Evolutionary conservation across 2,329 filamentous ascomycete species (phyloP), one percentile per base, ranked within the genome.

Genomic region (Fusarium chlamydosporum): DNA sequence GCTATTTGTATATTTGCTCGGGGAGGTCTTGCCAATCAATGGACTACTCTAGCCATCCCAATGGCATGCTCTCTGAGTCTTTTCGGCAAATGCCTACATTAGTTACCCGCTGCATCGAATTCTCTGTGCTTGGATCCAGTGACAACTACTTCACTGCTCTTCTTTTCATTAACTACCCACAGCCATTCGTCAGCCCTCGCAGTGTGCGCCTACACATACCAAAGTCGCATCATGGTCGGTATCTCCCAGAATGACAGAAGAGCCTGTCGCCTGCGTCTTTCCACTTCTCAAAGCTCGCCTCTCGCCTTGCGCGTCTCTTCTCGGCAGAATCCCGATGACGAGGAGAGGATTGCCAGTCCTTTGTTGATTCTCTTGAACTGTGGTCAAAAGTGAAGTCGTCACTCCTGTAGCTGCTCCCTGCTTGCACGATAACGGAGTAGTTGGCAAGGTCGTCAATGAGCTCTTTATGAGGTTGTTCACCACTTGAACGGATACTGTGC

Each of bases 221-320:
- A 16, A 31, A n/a, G 23, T 29, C 16, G 23, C 20, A 43, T 64
- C 58, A 63, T 59, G 52, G 46, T 29, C 61, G 55, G 13, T 33
- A 56, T 45, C 58, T 70, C 15, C 46, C 56, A 45, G 72, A 59
- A 26, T 61, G 54, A 34, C 61, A 60, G 51, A 74, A 73, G 27
- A 72, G 56, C 35, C 46, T 73, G 23, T 74, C 72, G 11, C 72
- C 72, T 23, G 72, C 72, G 38, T 68, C 52, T 41, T 53, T 72
- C 72, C 72, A 74, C 37, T 58, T 53, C 38, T 72, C 65, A n/a
- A 69, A 64, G 29, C 56, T 73, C 12, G 61, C 65, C 45, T 71
- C 65, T 12, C 70, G 70, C 38, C 62, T 73, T 46, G 55, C 61
- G 23, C 56, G 65, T 43, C 61, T 62, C 48, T 51, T 65, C 38